Conservation (phyloP, 306 rosid genomes). For the Vicia faba region DNA sequence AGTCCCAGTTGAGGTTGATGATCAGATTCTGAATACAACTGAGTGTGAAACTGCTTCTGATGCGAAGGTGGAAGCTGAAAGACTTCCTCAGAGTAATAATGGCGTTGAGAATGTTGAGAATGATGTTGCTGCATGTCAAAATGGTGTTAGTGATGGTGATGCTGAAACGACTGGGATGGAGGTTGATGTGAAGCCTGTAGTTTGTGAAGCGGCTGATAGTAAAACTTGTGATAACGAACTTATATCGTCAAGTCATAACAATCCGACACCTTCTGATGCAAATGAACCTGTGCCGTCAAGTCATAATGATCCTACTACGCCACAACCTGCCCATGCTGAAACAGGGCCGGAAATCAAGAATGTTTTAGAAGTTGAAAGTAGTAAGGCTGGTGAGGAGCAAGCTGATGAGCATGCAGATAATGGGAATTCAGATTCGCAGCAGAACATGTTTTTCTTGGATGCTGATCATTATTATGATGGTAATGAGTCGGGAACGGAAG, state of each 20-base stretch:
- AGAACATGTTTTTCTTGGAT: conserved; percentile 55
- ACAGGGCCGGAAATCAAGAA: conserved; percentile 41
- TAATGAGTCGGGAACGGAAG: conserved; percentile 89
- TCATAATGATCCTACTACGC: conserved; percentile 43
- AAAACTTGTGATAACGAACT: conserved; percentile 35
- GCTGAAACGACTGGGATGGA: conserved; percentile 22
- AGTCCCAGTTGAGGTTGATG: conserved; percentile 38
- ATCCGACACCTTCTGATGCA: conserved; percentile 46
- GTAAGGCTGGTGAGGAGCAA: conserved; percentile 52
- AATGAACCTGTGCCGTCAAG: conserved; percentile 36
- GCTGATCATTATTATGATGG: conserved; percentile 66
- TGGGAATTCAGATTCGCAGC: conserved; percentile 55
- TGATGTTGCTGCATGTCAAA: conserved; percentile 17
- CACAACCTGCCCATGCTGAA: conserved; percentile 46
- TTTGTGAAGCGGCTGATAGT: conserved; percentile 42
- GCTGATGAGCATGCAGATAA: conserved; percentile 51
- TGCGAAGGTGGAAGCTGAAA: conserved; percentile 44
- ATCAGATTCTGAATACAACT: conserved; percentile 39
- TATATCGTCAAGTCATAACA: conserved; percentile 33
- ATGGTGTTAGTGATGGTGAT: conserved; percentile 34
- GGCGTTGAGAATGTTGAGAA: conserved; percentile 34
- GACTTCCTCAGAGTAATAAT: conserved; percentile 32
- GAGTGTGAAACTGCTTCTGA: conserved; percentile 37
- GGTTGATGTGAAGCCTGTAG: conserved; percentile 53
- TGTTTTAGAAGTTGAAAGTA: conserved; percentile 43